phyloP scores from a whole-genome alignment of 495 filamentous ascomycete genomes.

The Penicillium lividum region DNA sequence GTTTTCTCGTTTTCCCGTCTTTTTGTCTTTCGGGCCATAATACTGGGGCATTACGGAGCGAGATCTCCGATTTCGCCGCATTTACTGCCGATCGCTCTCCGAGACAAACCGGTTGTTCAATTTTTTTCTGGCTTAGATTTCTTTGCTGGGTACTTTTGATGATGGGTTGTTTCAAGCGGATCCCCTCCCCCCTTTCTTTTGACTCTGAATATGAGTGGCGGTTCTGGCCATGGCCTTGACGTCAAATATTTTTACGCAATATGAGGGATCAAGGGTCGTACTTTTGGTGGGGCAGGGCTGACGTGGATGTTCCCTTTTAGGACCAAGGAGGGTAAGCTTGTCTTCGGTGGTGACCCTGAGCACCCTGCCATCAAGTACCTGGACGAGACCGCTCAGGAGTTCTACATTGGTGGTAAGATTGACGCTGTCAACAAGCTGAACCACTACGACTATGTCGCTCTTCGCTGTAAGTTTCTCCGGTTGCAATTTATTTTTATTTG shows the following conservation, averaged over 20 bases:
- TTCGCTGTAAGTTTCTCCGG: constrained; percentile 70
- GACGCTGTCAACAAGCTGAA: constrained; percentile 91
- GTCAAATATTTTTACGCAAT: not conserved
- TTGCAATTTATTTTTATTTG: not conserved
- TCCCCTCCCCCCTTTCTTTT: not conserved
- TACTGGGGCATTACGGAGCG: not conserved
- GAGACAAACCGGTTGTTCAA: not conserved
- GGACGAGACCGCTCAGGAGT: constrained; percentile 74
- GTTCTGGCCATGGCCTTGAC: constrained; percentile 1
- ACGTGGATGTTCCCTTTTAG: constrained; percentile 53
- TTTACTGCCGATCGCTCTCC: not conserved
- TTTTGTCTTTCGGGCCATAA: not conserved
- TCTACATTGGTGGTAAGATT: constrained; percentile 92
- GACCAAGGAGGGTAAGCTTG: constrained; percentile 83
- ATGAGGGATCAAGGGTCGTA: constrained; percentile 7
- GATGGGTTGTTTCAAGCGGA: not conserved
- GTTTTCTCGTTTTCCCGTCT: not conserved
- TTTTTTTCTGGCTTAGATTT: not conserved
- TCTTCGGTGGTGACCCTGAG: constrained; percentile 91
- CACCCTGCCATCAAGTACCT: constrained; percentile 94
- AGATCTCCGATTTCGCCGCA: constrained; percentile 2
- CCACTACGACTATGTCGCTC: constrained; percentile 98
- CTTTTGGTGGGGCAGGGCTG: constrained; percentile 28
- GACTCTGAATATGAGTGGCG: not conserved
- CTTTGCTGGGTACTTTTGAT: not conserved